These are phyloP conservation scores for Podaxis mareebaensis DNA, from an alignment of 768 basidiomycete genomes.

Conservation along the genomic window DNA sequence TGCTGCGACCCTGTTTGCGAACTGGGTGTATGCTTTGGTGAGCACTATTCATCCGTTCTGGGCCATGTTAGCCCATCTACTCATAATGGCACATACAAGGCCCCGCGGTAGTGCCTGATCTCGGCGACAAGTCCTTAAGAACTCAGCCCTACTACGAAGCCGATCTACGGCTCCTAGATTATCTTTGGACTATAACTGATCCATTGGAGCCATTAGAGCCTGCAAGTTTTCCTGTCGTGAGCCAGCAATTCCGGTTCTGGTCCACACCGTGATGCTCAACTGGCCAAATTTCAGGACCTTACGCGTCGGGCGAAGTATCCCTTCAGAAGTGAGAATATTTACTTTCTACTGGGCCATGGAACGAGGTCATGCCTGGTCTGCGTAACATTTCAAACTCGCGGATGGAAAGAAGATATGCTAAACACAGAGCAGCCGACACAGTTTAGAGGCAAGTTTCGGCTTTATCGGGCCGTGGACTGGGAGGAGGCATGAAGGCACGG, in stretches of 20 bases:
- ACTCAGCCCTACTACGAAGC: not conserved
- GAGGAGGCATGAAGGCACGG: not conserved
- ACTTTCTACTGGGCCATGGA: too few relatives aligned
- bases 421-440: not conserved
- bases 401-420: too few relatives aligned
- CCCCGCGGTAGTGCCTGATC: not conserved
- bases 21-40: not conserved
- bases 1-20: not conserved
- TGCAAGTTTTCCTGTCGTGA: not conserved
- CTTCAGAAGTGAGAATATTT: not conserved
- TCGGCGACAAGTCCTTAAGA: not conserved
- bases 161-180: not conserved
- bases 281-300: not conserved
- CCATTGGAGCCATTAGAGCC: not conserved
- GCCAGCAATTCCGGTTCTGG: not conserved
- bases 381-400: too few relatives aligned
- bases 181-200: too few relatives aligned
- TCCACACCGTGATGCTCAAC: not conserved
- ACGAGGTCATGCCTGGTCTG: too few relatives aligned
- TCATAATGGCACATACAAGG: not conserved
- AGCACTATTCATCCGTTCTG: too few relatives aligned
- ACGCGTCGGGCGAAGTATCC: not conserved
- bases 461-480: not conserved
- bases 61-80: not conserved
- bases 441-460: not conserved